Evolutionary conservation across 805 yeast genomes (phyloP), one percentile per base, ranked within the genome.

Genomic region (Pichia phayaonensis): DNA sequence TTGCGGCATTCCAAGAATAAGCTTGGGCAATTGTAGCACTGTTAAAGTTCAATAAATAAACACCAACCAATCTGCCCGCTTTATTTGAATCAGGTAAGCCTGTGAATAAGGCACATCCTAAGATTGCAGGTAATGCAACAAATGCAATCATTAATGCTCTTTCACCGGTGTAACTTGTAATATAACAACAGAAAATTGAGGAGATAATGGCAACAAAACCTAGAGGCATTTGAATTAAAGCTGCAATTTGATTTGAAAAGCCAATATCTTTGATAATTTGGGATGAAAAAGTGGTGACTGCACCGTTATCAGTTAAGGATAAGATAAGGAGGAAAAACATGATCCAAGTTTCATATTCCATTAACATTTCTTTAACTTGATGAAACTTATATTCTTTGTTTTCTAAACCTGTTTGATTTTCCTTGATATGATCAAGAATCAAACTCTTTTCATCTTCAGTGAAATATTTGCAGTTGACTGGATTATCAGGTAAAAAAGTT

Each of bases 121-220:
- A 54, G 18, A 53, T 54, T 48, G 45, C 59, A 51, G 20, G 52
- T 11, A 41, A 43, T 8, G 56, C 42, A 26, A 48, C 55, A 44
- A 53, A 46, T 12, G 57, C 47, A n/a, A 50, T 39, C 21, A 54
- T 48, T 41, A 58, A 40, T 15, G 51, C 46, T 21, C 51, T 41
- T 45, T 57, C 56, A 12, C 77, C 81, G 55, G 69, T 69, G 40
- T 73, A 64, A 0, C 75, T 67, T 16, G 79, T 76, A 54, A 74
- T n/a, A 41, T 42, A 53, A 36, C 48, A 49, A 34, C 49, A 42
- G 16, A 48, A 21, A 3, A 53, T 18, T 4, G 67, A 50, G 53
- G 66, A 48, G 41, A 65, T 29, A 23, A 65, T 56, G 41, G 65
- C 54, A 49, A 66, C 63, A 3, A 65, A 65, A 44, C 72, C 73